Conservation (phyloP, 2,329 filamentous ascomycete species). For the Teratosphaeria gauchensis region DNA sequence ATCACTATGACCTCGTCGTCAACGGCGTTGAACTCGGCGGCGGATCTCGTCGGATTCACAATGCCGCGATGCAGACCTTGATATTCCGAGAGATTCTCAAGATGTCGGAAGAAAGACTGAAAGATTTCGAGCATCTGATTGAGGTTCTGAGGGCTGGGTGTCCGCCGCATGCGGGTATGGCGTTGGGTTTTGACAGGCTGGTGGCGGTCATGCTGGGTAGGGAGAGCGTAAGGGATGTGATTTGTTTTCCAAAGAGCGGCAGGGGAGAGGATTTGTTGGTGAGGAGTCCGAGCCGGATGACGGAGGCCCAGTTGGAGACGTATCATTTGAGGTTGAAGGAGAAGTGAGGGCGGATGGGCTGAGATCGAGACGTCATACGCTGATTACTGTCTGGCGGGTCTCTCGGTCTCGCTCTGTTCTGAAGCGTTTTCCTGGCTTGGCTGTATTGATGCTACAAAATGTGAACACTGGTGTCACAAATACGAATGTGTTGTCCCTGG, state of each 20-base stretch:
- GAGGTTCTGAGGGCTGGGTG: conserved; percentile 75
- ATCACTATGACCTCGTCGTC: conserved; percentile 92
- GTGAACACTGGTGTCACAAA: background rate
- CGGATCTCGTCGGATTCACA: conserved; percentile 85
- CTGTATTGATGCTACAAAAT: background rate
- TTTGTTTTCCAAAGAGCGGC: conserved; percentile 91
- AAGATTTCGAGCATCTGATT: conserved; percentile 76
- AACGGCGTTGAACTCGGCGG: conserved; percentile 93
- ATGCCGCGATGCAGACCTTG: conserved; percentile 70
- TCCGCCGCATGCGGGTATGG: conserved; percentile 89
- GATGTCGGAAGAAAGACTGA: conserved; percentile 62
- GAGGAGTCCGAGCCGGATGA: conserved; percentile 62
- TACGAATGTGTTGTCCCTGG: background rate
- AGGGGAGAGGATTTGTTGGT: conserved; percentile 81
- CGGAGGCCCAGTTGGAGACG: conserved; percentile 47
- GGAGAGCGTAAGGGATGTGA: conserved; percentile 78
- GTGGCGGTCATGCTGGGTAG: conserved; percentile 69
- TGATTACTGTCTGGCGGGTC: background rate
- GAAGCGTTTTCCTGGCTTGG: background rate
- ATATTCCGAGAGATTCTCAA: conserved; percentile 75
- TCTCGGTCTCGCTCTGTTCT: background rate
- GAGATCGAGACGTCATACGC: no score
- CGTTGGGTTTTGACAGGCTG: conserved; percentile 82
- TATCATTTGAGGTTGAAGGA: conserved; percentile 45
- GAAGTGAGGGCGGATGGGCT: background rate